phyloP scores from a whole-genome alignment of 352 stramenopile species.

The Thalassiosira allenii region DNA sequence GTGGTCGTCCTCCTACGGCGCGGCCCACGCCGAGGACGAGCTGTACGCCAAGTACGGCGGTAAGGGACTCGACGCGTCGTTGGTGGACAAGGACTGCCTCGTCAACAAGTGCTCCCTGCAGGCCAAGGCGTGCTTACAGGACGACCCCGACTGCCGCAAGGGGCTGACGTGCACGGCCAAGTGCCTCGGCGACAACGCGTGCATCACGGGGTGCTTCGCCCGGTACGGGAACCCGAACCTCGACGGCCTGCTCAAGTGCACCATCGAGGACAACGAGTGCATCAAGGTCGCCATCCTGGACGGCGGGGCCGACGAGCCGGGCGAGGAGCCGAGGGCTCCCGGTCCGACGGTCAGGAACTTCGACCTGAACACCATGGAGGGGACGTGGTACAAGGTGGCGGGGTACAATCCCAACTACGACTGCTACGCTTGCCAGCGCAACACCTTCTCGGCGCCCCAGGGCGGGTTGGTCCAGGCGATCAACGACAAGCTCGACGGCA shows the following conservation, averaged over 20 bases:
- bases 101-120: slow-evolving; percentile 84
- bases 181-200: slow-evolving; percentile 88
- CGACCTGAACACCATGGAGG: slow-evolving; percentile 83
- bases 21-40: slow-evolving; percentile 82
- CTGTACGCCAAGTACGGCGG: slow-evolving; percentile 83
- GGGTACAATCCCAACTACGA: slow-evolving; percentile 90
- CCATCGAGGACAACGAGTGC: slow-evolving; percentile 88
- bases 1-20: slow-evolving; percentile 10
- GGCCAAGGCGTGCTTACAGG: slow-evolving; percentile 84
- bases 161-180: slow-evolving; percentile 89
- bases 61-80: slow-evolving; percentile 81
- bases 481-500: background rate
- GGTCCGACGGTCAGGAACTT: slow-evolving; percentile 81
- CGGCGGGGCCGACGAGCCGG: slow-evolving; percentile 73
- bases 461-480: slow-evolving; percentile 27
- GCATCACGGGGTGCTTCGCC: slow-evolving; percentile 89
- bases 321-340: slow-evolving; percentile 72
- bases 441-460: slow-evolving; percentile 83
- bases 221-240: slow-evolving; percentile 87
- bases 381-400: slow-evolving; percentile 89
- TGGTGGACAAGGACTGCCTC: slow-evolving; percentile 85
- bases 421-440: slow-evolving; percentile 89
- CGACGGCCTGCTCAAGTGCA: slow-evolving; percentile 88
- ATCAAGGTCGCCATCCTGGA: slow-evolving; percentile 88
- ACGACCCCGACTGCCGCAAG: slow-evolving; percentile 86